Conservation (phyloP, 2,329 filamentous ascomycete species). For the Teratosphaeria zuluensis region DNA sequence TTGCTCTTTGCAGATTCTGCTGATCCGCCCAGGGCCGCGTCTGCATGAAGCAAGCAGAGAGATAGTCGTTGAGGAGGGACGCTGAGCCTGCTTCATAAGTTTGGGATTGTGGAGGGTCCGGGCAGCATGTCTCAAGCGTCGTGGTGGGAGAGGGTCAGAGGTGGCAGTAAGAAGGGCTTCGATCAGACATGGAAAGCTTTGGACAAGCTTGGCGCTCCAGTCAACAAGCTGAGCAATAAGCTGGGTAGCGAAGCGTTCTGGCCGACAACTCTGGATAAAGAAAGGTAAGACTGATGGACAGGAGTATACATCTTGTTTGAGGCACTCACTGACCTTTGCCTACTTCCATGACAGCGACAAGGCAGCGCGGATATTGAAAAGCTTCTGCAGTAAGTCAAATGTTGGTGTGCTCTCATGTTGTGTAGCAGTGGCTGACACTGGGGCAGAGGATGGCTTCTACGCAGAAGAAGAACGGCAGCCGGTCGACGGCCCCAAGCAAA, state of each 20-base stretch:
- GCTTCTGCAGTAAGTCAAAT: slow-evolving; percentile 65
- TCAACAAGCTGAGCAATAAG: slow-evolving; percentile 74
- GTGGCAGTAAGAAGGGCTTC: slow-evolving; percentile 54
- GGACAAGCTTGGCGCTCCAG: slow-evolving; percentile 57
- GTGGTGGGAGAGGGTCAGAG: slow-evolving; percentile 48
- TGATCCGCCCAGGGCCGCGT: background rate
- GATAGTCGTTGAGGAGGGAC: background rate
- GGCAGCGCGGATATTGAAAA: slow-evolving; percentile 77
- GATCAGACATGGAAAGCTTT: slow-evolving; percentile 61
- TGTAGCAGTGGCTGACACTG: slow-evolving; percentile 3
- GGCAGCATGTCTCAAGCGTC: slow-evolving; percentile 16
- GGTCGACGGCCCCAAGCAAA: slow-evolving; percentile 45
- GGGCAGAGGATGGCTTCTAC: slow-evolving; percentile 57
- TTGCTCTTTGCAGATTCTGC: background rate
- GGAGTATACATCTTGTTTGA: background rate
- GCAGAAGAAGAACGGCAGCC: slow-evolving; percentile 42
- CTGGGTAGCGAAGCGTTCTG: slow-evolving; percentile 75
- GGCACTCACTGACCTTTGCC: background rate
- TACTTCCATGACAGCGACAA: slow-evolving; percentile 58
- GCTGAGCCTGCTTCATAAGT: background rate
- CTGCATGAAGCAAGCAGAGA: background rate
- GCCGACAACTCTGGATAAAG: slow-evolving; percentile 75
- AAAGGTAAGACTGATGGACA: slow-evolving; percentile 32
- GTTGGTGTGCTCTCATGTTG: background rate
- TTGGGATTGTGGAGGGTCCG: background rate